These are phyloP conservation scores for Parathielavia hyrcaniae DNA, from an alignment of 495 filamentous ascomycete species.

Conservation along the genomic window DNA sequence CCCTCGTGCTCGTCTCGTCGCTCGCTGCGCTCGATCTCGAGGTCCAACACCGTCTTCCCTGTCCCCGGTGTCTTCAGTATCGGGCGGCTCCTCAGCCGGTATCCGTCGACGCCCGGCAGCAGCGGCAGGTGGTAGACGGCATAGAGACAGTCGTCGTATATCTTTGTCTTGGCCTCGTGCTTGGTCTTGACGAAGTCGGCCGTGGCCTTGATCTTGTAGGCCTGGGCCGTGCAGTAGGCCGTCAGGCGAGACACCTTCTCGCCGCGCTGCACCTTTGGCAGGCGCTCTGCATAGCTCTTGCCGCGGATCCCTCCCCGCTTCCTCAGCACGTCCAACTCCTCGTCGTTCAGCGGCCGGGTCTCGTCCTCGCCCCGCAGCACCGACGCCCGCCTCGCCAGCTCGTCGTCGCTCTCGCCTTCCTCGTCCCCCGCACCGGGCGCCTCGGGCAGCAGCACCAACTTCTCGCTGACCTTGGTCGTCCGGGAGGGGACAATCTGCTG, in stretches of 20 bases:
- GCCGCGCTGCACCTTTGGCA: constrained; percentile 81
- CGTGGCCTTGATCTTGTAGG: constrained; percentile 77
- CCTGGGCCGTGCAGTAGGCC: constrained; percentile 93
- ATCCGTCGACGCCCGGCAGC: constrained; percentile 77
- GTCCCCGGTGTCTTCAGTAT: constrained; percentile 88
- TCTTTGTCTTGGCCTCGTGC: constrained; percentile 90
- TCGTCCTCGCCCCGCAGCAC: constrained; percentile 53
- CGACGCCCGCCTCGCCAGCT: constrained; percentile 31
- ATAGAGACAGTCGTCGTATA: constrained; percentile 99
- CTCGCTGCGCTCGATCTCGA: constrained; percentile 95
- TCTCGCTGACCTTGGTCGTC: constrained; percentile 89
- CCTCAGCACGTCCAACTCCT: constrained; percentile 61
- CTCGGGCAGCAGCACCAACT: constrained; percentile 90
- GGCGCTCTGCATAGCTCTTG: constrained; percentile 89
- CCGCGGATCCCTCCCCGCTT: constrained; percentile 61
- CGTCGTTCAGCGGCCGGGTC: constrained; percentile 64
- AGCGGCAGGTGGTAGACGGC: constrained; percentile 90
- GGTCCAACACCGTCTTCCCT: constrained; percentile 77
- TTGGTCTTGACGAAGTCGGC: constrained; percentile 80
- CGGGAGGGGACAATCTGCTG: constrained; percentile 76
- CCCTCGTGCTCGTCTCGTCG: constrained; percentile 83
- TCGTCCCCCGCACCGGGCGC: constrained; percentile 56
- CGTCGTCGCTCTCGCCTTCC: constrained; percentile 47
- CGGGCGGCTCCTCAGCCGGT: constrained; percentile 79
- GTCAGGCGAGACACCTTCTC: constrained; percentile 87